Base-by-base conservation (phyloP, 2,329 filamentous ascomycete species). In the Claviceps fusiformis region DNA sequence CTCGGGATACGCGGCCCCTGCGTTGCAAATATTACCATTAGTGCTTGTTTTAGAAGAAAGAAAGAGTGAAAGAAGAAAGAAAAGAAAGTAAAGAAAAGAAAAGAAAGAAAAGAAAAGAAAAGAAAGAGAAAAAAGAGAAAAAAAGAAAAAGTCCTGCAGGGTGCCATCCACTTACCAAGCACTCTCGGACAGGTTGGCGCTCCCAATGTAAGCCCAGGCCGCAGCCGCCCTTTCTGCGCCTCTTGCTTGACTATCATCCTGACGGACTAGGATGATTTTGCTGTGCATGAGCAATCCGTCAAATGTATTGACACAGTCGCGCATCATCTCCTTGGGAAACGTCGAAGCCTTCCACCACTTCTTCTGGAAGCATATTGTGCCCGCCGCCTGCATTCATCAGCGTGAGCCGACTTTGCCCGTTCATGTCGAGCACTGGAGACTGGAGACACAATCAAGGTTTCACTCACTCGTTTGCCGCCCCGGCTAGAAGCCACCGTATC, bases 121-220 rank as follows among this genome's bases (percentile, higher is more conserved):
- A n/a, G n/a, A n/a, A n/a, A n/a, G n/a, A n/a, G n/a, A n/a, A n/a
- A n/a, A n/a, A n/a, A n/a, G n/a, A n/a, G n/a, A n/a, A n/a, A n/a
- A n/a, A n/a, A n/a, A n/a, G n/a, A n/a, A n/a, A n/a, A n/a, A n/a
- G n/a, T n/a, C n/a, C 15, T 47, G 24, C 43, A 41, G 24, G 3
- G 3, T 10, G 37, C 24, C 19, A 47, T 17, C 8, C 43, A 73
- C 82, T 75, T 71, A 89, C 87, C 93, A 98, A 35, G 93, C 93
- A 66, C 87, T 91, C 69, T 96, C 90, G 0, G 90, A 95, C 33
- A 95, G 71, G 70, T 98, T 98, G 8, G 89, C 89, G 62, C 89
- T 95, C 17, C 93, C 93, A 43, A 95, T 72, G 65, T 97, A 97
- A 2, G 80, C 85, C 85, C 89, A 97, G 5, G 83, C 82, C 56